Evolutionary conservation across 768 basidiomycete species (phyloP).

Genomic region (Filobasidium wieringae): DNA sequence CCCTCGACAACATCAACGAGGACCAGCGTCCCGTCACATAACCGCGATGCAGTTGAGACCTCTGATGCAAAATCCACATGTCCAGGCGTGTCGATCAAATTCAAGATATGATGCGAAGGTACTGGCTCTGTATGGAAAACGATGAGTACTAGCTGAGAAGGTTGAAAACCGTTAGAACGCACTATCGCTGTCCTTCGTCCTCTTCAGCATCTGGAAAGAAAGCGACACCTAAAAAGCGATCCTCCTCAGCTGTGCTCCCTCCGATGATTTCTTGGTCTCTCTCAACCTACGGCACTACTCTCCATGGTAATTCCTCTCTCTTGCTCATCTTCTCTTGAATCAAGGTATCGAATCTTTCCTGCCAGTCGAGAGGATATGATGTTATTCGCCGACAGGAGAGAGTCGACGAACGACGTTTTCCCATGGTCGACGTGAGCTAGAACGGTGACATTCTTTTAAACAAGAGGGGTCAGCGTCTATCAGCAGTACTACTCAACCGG

Average conservation of each 20-base stretch:
- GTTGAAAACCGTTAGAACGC: background rate
- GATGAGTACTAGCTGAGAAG: background rate
- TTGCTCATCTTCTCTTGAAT: slow-evolving; percentile 92
- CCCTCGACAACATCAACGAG: slow-evolving; percentile 95
- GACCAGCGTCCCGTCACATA: slow-evolving; percentile 91
- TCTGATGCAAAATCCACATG: slow-evolving; percentile 98
- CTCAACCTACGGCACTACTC: slow-evolving; percentile 57
- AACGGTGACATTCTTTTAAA: slow-evolving; percentile 63
- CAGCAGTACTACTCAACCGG: background rate
- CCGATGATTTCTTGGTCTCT: background rate
- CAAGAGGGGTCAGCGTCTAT: slow-evolving; percentile 48
- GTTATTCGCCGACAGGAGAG: slow-evolving; percentile 88
- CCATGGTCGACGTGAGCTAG: slow-evolving; percentile 60
- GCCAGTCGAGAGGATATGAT: slow-evolving; percentile 92
- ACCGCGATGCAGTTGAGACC: slow-evolving; percentile 81
- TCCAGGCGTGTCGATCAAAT: slow-evolving; percentile 96
- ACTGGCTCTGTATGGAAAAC: slow-evolving; percentile 26
- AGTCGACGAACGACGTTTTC: slow-evolving; percentile 67
- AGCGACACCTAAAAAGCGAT: slow-evolving; percentile 48
- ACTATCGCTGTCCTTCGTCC: slow-evolving; percentile 26
- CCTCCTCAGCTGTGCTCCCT: background rate
- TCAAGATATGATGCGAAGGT: slow-evolving; percentile 66
- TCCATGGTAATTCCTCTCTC: slow-evolving; percentile 99
- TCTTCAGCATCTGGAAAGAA: slow-evolving; percentile 66
- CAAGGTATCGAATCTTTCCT: slow-evolving; percentile 89